phyloP scores from a whole-genome alignment of 1,284 basidiomycete genomes.

The Singerocomus rubriflavus region DNA sequence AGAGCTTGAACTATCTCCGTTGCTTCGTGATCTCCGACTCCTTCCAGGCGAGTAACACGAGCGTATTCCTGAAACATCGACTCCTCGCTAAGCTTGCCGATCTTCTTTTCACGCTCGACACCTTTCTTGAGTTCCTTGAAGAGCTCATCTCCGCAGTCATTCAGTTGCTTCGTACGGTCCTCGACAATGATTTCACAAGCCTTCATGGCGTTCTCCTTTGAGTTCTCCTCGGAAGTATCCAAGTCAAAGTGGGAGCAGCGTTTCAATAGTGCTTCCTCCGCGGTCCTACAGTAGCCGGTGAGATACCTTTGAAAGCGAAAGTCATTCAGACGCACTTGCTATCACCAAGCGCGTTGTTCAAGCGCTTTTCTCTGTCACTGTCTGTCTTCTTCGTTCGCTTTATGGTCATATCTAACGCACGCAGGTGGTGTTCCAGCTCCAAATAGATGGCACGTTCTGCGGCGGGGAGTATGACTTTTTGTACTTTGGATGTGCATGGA shows the following conservation, averaged over 20 bases:
- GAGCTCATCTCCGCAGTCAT: conserved; percentile 77
- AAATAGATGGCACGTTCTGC: conserved; percentile 94
- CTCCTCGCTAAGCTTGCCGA: conserved; percentile 62
- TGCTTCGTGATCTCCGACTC: conserved; percentile 75
- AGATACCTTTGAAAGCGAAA: neutral
- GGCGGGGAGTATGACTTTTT: conserved; percentile 77
- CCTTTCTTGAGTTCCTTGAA: conserved; percentile 63
- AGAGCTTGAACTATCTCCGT: conserved; percentile 57
- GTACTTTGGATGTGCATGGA: conserved; percentile 68
- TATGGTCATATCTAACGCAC: conserved; percentile 84
- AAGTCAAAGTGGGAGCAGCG: conserved; percentile 93
- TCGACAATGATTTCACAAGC: conserved; percentile 89
- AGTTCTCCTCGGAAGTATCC: conserved; percentile 52
- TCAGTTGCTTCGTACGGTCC: conserved; percentile 76
- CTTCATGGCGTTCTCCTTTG: conserved; percentile 72
- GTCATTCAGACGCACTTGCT: conserved; percentile 60
- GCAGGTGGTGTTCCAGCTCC: conserved; percentile 92
- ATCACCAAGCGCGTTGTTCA: conserved; percentile 85
- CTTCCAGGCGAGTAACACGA: conserved; percentile 62
- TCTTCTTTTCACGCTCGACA: conserved; percentile 62
- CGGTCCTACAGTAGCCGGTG: conserved; percentile 49
- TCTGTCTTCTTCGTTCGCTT: conserved; percentile 84
- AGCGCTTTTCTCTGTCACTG: conserved; percentile 86
- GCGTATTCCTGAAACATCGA: conserved; percentile 78
- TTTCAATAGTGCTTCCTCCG: conserved; percentile 89